Percentiles rank a stretch among this genome's conserved stretches.
phyloP scores from a whole-genome alignment of 2,329 filamentous ascomycete species.

The Fusarium sp. region DNA sequence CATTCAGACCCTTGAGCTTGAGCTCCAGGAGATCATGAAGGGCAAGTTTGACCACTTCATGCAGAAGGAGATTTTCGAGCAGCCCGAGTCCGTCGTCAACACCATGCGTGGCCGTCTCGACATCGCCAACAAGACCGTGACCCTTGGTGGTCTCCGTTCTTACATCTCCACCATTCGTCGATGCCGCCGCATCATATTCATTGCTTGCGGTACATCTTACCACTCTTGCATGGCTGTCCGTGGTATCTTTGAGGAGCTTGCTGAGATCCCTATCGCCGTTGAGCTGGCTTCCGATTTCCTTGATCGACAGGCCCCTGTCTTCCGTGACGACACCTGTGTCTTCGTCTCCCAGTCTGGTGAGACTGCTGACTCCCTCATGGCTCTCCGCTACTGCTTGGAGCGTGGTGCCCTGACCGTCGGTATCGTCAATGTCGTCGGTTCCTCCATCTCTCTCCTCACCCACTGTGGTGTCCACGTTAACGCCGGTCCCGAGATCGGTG shows the following conservation, averaged over 20 bases:
- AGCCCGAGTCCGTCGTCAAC: slow-evolving; percentile 99
- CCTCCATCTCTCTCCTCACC: slow-evolving; percentile 97
- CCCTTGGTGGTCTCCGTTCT: slow-evolving; percentile 92
- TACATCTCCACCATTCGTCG: slow-evolving; percentile 97
- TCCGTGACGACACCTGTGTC: slow-evolving; percentile 99
- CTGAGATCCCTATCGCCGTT: slow-evolving; percentile 96
- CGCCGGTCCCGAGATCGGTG: slow-evolving; percentile 97
- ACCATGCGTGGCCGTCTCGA: slow-evolving; percentile 99
- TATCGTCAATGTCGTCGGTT: slow-evolving; percentile 98
- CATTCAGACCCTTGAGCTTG: slow-evolving; percentile 98
- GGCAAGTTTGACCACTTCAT: slow-evolving; percentile 99
- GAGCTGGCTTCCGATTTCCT: slow-evolving; percentile 98
- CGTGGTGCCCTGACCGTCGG: slow-evolving; percentile 96
- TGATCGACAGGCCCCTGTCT: slow-evolving; percentile 94
- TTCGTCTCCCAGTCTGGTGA: slow-evolving; percentile 99
- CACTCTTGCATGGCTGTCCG: slow-evolving; percentile 99
- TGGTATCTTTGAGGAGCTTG: slow-evolving; percentile 96
- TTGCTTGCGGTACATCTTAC: slow-evolving; percentile 97
- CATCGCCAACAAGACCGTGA: slow-evolving; percentile 92
- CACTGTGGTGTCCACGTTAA: slow-evolving; percentile 99
- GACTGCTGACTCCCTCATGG: slow-evolving; percentile 97
- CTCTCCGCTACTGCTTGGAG: slow-evolving; percentile 97
- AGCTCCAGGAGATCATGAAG: slow-evolving; percentile 99
- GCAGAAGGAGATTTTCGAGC: slow-evolving; percentile 99
- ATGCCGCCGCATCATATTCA: slow-evolving; percentile 98